phyloP scores from a whole-genome alignment of 768 basidiomycete genomes.

The Russula sp. region DNA sequence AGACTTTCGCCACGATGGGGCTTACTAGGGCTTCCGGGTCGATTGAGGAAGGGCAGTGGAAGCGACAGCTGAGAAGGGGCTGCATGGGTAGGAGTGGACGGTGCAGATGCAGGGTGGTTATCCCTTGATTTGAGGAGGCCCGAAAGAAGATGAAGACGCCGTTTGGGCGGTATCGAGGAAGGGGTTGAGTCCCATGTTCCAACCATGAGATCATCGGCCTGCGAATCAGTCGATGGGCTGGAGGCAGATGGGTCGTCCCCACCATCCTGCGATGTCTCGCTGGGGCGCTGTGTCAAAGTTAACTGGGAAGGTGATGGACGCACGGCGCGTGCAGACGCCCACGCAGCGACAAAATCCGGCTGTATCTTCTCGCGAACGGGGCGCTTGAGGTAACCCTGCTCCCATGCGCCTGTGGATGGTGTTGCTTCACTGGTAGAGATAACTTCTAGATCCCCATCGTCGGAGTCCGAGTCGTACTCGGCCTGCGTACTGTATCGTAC shows the following conservation, averaged over 20 bases:
- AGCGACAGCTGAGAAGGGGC: slow-evolving; percentile 23
- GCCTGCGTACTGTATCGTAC: slow-evolving; percentile 24
- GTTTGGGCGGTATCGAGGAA: slow-evolving; percentile 14
- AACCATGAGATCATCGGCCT: neutral
- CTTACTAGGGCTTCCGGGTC: slow-evolving; percentile 16
- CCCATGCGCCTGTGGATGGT: slow-evolving; percentile 11
- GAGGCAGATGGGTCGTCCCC: slow-evolving; percentile 14
- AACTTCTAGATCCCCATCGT: slow-evolving; percentile 22
- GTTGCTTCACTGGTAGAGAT: slow-evolving; percentile 21
- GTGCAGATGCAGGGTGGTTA: slow-evolving; percentile 19
- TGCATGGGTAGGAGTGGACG: slow-evolving; percentile 24
- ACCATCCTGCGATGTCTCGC: slow-evolving; percentile 3
- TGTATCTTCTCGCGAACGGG: neutral
- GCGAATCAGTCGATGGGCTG: slow-evolving; percentile 23
- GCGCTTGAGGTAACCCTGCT: slow-evolving; percentile 10
- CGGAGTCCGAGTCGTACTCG: slow-evolving; percentile 23
- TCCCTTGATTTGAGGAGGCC: slow-evolving; percentile 18
- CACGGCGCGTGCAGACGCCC: slow-evolving; percentile 4
- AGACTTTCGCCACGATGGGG: slow-evolving; percentile 19
- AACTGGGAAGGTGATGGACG: slow-evolving; percentile 20
- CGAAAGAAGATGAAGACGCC: slow-evolving; percentile 22
- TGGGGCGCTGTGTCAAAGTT: slow-evolving; percentile 12
- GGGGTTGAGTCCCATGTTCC: slow-evolving; percentile 10
- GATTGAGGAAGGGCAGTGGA: slow-evolving; percentile 18
- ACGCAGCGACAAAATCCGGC: neutral